These are phyloP conservation scores for Parascedosporium putredinis DNA, from an alignment of 2,329 filamentous ascomycete species.

Conservation along the genomic window DNA sequence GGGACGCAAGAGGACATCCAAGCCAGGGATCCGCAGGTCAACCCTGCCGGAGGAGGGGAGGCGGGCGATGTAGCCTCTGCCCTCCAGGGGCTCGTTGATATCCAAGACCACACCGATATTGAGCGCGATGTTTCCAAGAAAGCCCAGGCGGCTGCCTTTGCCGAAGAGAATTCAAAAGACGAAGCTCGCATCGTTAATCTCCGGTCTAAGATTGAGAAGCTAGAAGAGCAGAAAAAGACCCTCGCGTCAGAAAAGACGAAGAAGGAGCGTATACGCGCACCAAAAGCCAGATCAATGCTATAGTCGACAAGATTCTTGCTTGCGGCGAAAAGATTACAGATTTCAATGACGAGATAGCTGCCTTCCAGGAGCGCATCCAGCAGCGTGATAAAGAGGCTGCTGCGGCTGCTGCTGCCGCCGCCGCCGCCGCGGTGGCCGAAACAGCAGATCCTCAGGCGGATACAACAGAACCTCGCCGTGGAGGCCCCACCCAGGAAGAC, in stretches of 20 bases:
- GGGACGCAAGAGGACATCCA: neutral
- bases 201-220: conserved; percentile 44
- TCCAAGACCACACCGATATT: conserved; percentile 80
- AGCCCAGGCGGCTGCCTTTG: conserved; percentile 47
- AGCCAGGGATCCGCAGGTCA: neutral
- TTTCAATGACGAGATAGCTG: conserved; percentile 61
- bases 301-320: conserved; percentile 55
- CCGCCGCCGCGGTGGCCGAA: conserved; percentile 30
- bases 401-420: conserved; percentile 32
- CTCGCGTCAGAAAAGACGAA: conserved; percentile 28
- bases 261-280: conserved; percentile 25
- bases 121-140: conserved; percentile 72
- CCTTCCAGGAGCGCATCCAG: conserved; percentile 73
- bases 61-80: conserved; percentile 20
- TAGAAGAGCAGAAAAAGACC: conserved; percentile 44
- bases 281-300: conserved; percentile 40
- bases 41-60: conserved; percentile 2
- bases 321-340: conserved; percentile 54
- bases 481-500: conserved; percentile 22
- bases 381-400: conserved; percentile 45
- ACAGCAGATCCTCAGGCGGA: conserved; percentile 31
- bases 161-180: conserved; percentile 53
- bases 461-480: conserved; percentile 41
- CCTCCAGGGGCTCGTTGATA: conserved; percentile 24
- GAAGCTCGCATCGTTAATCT: conserved; percentile 52